Conservation (phyloP, 2,329 filamentous ascomycete species). For the Hymenotorrendiella dingleyae region DNA sequence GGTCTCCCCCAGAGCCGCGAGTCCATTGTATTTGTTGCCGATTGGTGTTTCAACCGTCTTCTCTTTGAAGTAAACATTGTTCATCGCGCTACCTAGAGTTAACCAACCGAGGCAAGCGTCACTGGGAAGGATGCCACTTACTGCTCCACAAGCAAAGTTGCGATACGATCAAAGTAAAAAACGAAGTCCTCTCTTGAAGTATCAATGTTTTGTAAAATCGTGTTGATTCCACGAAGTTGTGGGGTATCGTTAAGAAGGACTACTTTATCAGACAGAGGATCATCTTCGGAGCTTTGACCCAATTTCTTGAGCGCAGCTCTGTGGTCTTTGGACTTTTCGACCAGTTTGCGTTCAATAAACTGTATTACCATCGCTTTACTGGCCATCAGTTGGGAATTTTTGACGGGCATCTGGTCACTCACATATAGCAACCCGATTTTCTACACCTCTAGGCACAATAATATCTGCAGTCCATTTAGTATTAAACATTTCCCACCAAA, state of each 20-base stretch:
- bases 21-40: slow-evolving; percentile 62
- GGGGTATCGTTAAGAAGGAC: slow-evolving; percentile 68
- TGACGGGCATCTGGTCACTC: slow-evolving; percentile 26
- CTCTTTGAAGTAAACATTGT: slow-evolving; percentile 66
- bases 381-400: background rate
- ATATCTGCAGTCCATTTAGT: slow-evolving; percentile 69
- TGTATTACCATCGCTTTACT: slow-evolving; percentile 81
- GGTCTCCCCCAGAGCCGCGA: slow-evolving; percentile 65
- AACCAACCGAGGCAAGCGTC: no score
- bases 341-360: slow-evolving; percentile 80
- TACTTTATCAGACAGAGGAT: slow-evolving; percentile 69
- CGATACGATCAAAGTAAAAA: slow-evolving; percentile 91
- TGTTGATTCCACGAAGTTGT: slow-evolving; percentile 84
- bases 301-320: slow-evolving; percentile 72
- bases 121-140: slow-evolving; percentile 34
- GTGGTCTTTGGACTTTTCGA: slow-evolving; percentile 80
- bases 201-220: slow-evolving; percentile 75
- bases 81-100: slow-evolving; percentile 54
- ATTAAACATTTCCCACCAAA: no score
- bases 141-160: slow-evolving; percentile 78
- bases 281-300: slow-evolving; percentile 64
- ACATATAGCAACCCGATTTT: slow-evolving; percentile 89
- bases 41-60: slow-evolving; percentile 64
- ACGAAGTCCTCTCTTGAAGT: slow-evolving; percentile 86
- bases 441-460: slow-evolving; percentile 89